Percentiles rank a stretch among this genome's conserved stretches.
Conservation (phyloP, 345 rosid species). For the Eucalyptus pauciflora region DNA sequence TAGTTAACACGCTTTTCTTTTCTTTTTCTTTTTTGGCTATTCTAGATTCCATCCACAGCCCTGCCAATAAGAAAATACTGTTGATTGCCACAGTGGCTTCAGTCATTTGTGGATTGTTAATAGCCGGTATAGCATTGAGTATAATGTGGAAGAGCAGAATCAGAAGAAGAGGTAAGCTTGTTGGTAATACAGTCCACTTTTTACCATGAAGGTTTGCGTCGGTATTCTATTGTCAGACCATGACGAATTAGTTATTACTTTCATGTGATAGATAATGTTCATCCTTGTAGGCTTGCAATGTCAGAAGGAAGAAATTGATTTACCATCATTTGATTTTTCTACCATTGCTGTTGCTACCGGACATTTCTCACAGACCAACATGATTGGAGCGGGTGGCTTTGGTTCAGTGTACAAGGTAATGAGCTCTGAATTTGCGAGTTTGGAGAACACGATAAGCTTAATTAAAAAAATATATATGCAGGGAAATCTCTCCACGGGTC, state of each 20-base stretch:
- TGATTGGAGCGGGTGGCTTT: slow-evolving; percentile 29
- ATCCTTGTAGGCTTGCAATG: neutral
- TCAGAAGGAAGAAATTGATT: neutral
- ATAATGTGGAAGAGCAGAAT: neutral
- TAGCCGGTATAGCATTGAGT: neutral
- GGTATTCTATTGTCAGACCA: neutral
- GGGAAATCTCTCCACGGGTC: slow-evolving; percentile 10
- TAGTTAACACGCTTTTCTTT: neutral
- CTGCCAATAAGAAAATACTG: neutral
- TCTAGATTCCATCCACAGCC: neutral
- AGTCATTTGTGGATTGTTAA: neutral
- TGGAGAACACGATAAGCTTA: neutral
- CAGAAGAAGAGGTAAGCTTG: neutral
- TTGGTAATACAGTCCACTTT: neutral
- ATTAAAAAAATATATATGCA: neutral
- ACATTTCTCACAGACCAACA: slow-evolving; percentile 10
- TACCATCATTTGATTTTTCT: slow-evolving; percentile 8
- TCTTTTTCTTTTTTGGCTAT: neutral
- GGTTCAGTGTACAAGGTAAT: slow-evolving; percentile 26
- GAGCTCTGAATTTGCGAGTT: neutral
- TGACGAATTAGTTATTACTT: neutral
- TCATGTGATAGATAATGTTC: neutral
- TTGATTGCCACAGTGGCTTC: neutral
- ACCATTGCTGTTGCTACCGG: slow-evolving; percentile 17
- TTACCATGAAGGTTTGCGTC: neutral